A percentile compares a stretch with the other conserved stretches of the same genome.
Evolutionary conservation across 352 stramenopile species (phyloP).

Genomic region (Phytophthora europaea): DNA sequence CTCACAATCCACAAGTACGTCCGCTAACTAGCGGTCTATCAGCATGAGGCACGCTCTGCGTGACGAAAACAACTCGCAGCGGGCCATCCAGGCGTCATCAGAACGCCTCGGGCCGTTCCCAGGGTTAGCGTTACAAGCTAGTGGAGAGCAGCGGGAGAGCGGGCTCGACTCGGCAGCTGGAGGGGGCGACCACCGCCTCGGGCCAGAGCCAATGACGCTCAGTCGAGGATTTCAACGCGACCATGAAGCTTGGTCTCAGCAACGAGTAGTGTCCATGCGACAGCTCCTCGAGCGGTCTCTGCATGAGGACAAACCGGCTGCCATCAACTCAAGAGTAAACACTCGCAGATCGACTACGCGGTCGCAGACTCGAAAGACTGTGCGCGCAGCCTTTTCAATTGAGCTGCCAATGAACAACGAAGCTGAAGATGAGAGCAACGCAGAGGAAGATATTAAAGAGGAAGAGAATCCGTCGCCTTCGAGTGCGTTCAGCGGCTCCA

Average conservation of each 20-base stretch:
- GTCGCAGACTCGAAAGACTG: background rate
- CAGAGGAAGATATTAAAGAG: background rate
- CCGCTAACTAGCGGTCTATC: background rate
- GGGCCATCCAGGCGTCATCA: background rate
- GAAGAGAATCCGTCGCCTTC: conserved; percentile 1
- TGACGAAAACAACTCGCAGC: background rate
- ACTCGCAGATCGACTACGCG: background rate
- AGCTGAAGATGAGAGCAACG: background rate
- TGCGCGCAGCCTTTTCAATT: background rate
- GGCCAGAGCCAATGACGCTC: background rate
- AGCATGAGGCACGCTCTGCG: background rate
- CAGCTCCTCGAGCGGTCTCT: conserved; percentile 1
- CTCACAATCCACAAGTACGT: background rate
- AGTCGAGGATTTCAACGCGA: background rate
- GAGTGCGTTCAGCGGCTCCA: background rate
- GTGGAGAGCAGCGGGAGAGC: conserved; percentile 11
- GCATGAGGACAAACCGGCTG: background rate
- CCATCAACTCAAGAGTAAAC: background rate
- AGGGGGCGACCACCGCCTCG: background rate
- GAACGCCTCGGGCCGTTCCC: background rate
- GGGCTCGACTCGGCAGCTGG: background rate
- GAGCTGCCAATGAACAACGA: background rate
- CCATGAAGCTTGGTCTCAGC: conserved; percentile 3
- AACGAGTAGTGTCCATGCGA: background rate
- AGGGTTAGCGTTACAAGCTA: conserved; percentile 13